A percentile compares a stretch with the other conserved stretches of the same genome.
Conservation (phyloP, 1,284 basidiomycete species). For the Puccinia horiana region DNA sequence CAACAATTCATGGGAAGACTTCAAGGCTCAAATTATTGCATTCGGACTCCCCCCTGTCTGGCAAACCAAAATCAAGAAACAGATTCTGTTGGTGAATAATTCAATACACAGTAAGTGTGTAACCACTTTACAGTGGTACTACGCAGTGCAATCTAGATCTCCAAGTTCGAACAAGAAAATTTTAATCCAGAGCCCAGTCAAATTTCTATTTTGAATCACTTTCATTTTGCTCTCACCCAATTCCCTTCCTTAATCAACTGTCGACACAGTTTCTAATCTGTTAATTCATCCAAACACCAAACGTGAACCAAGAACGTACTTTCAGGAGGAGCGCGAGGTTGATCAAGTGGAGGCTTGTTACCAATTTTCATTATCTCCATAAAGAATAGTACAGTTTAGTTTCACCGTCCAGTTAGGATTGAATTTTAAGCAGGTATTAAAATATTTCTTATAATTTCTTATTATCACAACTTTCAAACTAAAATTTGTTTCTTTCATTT, state of each 20-base stretch:
- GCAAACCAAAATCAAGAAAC: too few relatives aligned
- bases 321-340: background rate
- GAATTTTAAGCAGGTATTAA: constrained; percentile 6
- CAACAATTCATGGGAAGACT: too few relatives aligned
- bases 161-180: background rate
- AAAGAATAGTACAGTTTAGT: constrained; percentile 2
- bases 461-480: background rate
- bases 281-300: background rate
- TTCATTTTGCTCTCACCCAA: background rate
- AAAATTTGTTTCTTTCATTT: too few relatives aligned
- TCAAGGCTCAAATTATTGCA: too few relatives aligned
- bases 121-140: background rate
- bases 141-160: background rate
- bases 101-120: background rate
- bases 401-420: background rate
- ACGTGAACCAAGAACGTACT: too few relatives aligned
- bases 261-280: background rate
- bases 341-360: background rate
- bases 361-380: background rate
- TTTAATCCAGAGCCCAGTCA: background rate
- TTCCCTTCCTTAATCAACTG: background rate
- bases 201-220: background rate
- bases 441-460: background rate
- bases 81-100: too few relatives aligned
- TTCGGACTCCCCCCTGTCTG: too few relatives aligned